These are phyloP conservation scores for Saccharomycopsis sp. DNA, from an alignment of 805 yeast genomes.

Conservation along the genomic window DNA sequence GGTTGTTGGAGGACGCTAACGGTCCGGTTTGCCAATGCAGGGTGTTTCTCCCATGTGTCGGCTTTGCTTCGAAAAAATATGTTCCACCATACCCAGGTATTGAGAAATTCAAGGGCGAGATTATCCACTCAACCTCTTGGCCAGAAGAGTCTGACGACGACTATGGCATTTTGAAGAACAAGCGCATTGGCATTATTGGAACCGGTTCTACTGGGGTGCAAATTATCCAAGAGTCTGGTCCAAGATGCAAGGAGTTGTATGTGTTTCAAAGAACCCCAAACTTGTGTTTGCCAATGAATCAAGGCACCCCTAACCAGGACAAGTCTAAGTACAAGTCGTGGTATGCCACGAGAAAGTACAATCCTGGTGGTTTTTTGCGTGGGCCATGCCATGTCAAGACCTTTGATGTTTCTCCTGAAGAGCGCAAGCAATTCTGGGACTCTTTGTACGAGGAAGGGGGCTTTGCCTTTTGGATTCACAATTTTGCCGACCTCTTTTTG, in stretches of 20 bases:
- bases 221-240: slow-evolving; percentile 22
- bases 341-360: slow-evolving; percentile 18
- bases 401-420: slow-evolving; percentile 21
- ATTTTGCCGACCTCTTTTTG: slow-evolving; percentile 18
- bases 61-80: slow-evolving; percentile 24
- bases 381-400: slow-evolving; percentile 12
- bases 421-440: slow-evolving; percentile 21
- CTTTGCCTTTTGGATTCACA: slow-evolving; percentile 26
- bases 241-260: slow-evolving; percentile 15
- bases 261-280: slow-evolving; percentile 24
- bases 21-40: slow-evolving; percentile 18
- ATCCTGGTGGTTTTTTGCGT: slow-evolving; percentile 22
- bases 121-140: slow-evolving; percentile 21
- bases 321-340: slow-evolving; percentile 8
- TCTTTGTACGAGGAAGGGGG: slow-evolving; percentile 24
- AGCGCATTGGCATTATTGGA: slow-evolving; percentile 22
- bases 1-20: slow-evolving; percentile 22
- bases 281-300: slow-evolving; percentile 23
- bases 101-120: slow-evolving; percentile 20
- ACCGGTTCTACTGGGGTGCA: slow-evolving; percentile 26
- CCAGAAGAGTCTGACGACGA: slow-evolving; percentile 19
- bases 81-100: slow-evolving; percentile 24
- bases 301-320: slow-evolving; percentile 3
- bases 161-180: slow-evolving; percentile 11
- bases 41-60: slow-evolving; percentile 22